A percentile compares a stretch with the other conserved stretches of the same genome.
These are phyloP conservation scores for Mallotus nudiflorus DNA, from an alignment of 345 rosid species.

Conservation along the genomic window DNA sequence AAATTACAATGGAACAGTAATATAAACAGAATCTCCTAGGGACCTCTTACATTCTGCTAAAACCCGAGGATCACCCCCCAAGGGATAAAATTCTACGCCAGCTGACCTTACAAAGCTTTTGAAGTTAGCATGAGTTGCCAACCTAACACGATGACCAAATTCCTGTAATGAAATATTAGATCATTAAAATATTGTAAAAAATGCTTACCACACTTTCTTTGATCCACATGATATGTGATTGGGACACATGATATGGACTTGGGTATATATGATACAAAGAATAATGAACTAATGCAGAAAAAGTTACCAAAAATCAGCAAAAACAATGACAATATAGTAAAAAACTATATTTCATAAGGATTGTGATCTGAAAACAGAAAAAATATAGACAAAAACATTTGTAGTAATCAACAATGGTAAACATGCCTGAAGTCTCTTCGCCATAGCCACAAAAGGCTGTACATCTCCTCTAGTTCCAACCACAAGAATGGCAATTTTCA, in stretches of 20 bases:
- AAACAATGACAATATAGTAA: neutral
- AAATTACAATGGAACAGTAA: neutral
- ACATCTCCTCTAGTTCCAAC: constrained; percentile 99
- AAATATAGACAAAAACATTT: neutral
- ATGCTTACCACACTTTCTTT: neutral
- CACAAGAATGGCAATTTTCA: constrained; percentile 79
- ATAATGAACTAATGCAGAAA: neutral
- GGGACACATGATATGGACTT: neutral
- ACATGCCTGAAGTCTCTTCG: constrained; percentile 91
- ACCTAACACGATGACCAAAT: constrained; percentile 88
- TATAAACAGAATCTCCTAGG: constrained; percentile 14
- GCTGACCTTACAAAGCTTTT: constrained; percentile 72
- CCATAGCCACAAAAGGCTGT: constrained; percentile 91
- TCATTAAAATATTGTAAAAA: neutral
- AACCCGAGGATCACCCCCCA: constrained; percentile 95
- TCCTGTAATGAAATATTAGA: constrained; percentile 53
- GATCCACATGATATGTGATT: neutral
- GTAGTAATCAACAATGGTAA: constrained; percentile 13
- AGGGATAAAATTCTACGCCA: constrained; percentile 85
- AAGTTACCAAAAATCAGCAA: neutral
- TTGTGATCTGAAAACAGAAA: neutral
- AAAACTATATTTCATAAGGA: neutral
- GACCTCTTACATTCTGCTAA: constrained; percentile 89
- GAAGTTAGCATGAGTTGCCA: constrained; percentile 96
- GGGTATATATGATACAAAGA: neutral